Evolutionary conservation across 1,284 basidiomycete genomes (phyloP).

Genomic region (Apiotrichum mycotoxinovorans): DNA sequence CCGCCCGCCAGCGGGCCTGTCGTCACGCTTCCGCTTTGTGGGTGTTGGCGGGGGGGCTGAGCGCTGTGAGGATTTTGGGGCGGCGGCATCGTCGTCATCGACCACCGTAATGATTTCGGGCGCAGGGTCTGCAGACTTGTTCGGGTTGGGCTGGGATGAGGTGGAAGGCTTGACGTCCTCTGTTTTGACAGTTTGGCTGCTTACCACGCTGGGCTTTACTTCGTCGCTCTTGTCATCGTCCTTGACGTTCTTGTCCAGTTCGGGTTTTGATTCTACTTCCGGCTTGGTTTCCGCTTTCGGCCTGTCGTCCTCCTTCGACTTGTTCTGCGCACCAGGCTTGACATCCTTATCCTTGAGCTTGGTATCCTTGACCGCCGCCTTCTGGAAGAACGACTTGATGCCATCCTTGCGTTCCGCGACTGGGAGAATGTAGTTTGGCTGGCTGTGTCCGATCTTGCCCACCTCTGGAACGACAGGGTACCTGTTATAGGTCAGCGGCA

Average conservation of each 20-base stretch:
- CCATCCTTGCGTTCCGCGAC: slow-evolving; percentile 76
- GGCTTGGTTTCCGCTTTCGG: neutral
- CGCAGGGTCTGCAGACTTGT: neutral
- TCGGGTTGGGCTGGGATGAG: no score
- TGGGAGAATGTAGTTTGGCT: slow-evolving; percentile 75
- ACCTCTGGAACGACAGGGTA: slow-evolving; percentile 88
- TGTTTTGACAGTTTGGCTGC: neutral
- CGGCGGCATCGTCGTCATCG: neutral
- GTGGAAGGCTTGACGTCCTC: neutral
- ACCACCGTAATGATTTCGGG: slow-evolving; percentile 1
- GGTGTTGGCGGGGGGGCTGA: neutral
- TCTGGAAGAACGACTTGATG: slow-evolving; percentile 80
- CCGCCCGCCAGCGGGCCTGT: slow-evolving; percentile 22
- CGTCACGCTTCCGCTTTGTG: slow-evolving; percentile 5
- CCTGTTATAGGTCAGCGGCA: slow-evolving; percentile 49
- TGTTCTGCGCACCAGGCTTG: slow-evolving; percentile 19
- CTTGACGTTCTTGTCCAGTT: neutral
- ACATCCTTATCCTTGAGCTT: neutral
- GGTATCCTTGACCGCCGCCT: slow-evolving; percentile 50
- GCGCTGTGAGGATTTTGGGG: neutral
- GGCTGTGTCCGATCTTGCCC: slow-evolving; percentile 82
- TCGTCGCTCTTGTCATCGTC: neutral
- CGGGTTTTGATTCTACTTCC: slow-evolving; percentile 11
- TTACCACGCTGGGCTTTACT: neutral
- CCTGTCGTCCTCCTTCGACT: neutral